These are phyloP conservation scores for Pythium aristosporum DNA, from an alignment of 352 stramenopile genomes.

Conservation along the genomic window DNA sequence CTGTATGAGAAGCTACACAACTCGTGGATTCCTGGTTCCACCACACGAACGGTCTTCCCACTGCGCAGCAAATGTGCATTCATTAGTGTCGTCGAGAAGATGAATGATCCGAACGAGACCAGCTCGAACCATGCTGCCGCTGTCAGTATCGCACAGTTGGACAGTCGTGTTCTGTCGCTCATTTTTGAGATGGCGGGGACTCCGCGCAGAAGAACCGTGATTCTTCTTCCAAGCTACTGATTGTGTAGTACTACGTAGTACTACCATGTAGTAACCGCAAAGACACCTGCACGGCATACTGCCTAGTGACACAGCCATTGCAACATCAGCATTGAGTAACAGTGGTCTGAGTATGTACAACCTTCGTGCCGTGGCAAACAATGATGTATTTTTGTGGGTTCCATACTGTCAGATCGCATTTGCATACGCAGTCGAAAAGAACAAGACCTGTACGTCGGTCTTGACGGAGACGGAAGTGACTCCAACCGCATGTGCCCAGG, in stretches of 20 bases:
- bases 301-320: no score
- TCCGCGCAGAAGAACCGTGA: conserved; percentile 5
- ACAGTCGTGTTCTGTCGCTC: conserved; percentile 7
- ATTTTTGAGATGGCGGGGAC: conserved; percentile 12
- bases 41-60: background rate
- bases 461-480: background rate
- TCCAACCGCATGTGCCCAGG: background rate
- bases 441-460: conserved; percentile 7
- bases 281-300: no score
- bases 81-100: conserved; percentile 8
- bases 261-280: background rate
- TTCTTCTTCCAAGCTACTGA: background rate
- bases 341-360: no score
- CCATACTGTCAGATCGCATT: conserved; percentile 18
- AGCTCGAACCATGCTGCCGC: background rate
- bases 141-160: background rate
- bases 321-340: no score
- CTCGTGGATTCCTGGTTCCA: conserved; percentile 9
- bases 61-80: conserved; percentile 5
- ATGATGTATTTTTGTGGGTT: conserved; percentile 2
- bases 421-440: conserved; percentile 14
- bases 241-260: background rate
- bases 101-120: background rate
- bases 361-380: no score
- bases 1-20: conserved; percentile 2